These are phyloP conservation scores for Colletotrichum costaricense DNA, from an alignment of 2,329 filamentous ascomycete species.

Conservation along the genomic window DNA sequence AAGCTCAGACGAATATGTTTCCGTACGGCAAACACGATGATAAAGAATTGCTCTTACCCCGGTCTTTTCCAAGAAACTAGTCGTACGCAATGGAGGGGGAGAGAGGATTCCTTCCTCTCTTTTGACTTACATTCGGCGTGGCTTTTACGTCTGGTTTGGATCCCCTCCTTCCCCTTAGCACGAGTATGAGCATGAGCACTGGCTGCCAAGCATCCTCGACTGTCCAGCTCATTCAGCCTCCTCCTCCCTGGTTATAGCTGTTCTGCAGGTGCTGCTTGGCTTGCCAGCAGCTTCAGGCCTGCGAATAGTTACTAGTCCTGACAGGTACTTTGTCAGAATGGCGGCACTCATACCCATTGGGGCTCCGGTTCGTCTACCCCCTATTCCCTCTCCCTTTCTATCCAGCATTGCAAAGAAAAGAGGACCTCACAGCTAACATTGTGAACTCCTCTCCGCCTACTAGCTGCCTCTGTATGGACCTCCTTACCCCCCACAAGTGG, in stretches of 20 bases:
- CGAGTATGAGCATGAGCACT: slow-evolving; percentile 2
- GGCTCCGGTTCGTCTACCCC: slow-evolving; percentile 9
- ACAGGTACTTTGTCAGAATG: neutral
- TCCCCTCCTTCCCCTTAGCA: neutral
- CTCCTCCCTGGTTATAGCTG: neutral
- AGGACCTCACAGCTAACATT: neutral
- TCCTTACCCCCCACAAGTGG: slow-evolving; percentile 53
- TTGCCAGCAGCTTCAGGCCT: neutral
- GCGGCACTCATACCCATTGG: slow-evolving; percentile 1
- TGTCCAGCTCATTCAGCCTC: neutral
- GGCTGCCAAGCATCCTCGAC: neutral
- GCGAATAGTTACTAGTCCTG: neutral
- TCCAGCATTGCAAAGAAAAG: neutral
- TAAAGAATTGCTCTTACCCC: slow-evolving; percentile 14
- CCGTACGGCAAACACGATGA: neutral
- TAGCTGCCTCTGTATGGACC: slow-evolving; percentile 39
- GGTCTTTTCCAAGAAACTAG: neutral
- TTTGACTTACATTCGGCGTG: neutral
- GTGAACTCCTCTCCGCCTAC: neutral
- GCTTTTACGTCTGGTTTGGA: neutral
- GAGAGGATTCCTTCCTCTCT: too few species aligned
- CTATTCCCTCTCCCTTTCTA: neutral
- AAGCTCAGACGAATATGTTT: slow-evolving; percentile 27
- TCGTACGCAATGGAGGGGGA: neutral
- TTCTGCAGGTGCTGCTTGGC: neutral